Conservation (phyloP, 1,139 yeast species). For the Candida frijolesensis region DNA sequence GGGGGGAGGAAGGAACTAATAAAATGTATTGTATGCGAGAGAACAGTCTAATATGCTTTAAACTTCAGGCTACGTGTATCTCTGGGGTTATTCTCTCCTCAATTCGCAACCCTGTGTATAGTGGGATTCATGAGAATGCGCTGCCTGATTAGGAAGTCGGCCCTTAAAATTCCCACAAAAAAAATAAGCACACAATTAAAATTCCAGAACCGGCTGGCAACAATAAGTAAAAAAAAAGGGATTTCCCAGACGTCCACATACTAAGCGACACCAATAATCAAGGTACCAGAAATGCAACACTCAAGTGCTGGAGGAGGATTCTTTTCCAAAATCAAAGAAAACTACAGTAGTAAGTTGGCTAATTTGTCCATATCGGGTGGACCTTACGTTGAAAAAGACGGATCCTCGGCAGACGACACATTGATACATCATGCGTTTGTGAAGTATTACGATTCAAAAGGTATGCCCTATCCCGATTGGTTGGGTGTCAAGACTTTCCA, state of each 20-base stretch:
- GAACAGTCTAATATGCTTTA: not conserved
- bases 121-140: not conserved
- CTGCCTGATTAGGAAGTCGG: slow-evolving; percentile 2
- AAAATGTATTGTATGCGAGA: too few relatives aligned
- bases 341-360: slow-evolving; percentile 37
- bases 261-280: not conserved
- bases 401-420: slow-evolving; percentile 40
- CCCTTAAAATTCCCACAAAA: slow-evolving; percentile 3
- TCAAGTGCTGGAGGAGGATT: slow-evolving; percentile 21
- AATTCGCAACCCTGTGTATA: not conserved
- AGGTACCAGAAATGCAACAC: slow-evolving; percentile 1
- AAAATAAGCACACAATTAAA: not conserved
- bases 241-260: not conserved
- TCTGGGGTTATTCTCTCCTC: not conserved
- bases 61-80: not conserved
- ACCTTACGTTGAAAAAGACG: slow-evolving; percentile 39
- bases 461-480: slow-evolving; percentile 49
- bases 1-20: too few relatives aligned
- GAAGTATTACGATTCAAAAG: slow-evolving; percentile 35
- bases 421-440: slow-evolving; percentile 50
- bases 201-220: not conserved
- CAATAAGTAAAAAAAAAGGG: not conserved
- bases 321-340: slow-evolving; percentile 41
- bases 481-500: slow-evolving; percentile 31
- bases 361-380: slow-evolving; percentile 32